Conservation (phyloP, 1,284 basidiomycete genomes). For the Kalmanozyma brasiliensis region DNA sequence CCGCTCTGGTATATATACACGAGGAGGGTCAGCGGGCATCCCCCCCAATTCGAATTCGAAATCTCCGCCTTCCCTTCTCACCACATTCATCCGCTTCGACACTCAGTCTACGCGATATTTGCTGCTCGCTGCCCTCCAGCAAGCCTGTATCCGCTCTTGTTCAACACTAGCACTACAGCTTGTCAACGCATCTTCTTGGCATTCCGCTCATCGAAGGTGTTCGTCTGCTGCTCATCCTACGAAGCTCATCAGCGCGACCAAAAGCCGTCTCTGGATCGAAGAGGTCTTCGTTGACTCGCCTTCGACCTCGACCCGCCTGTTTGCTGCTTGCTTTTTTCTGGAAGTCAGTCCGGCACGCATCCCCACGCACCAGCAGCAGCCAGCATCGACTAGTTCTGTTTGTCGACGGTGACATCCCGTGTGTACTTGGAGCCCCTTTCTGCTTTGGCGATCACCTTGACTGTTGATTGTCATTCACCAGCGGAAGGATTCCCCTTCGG, state of each 20-base stretch:
- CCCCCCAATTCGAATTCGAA: conserved; percentile 32
- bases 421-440: conserved; percentile 27
- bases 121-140: conserved; percentile 20
- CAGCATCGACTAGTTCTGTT: conserved; percentile 44
- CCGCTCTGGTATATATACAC: conserved; percentile 31
- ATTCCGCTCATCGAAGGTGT: conserved; percentile 5
- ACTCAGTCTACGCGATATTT: conserved; percentile 44
- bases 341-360: conserved; percentile 13
- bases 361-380: conserved; percentile 14
- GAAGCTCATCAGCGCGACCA: conserved; percentile 22
- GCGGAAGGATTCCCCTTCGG: conserved; percentile 12
- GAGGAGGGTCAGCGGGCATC: conserved; percentile 13
- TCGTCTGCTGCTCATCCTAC: conserved; percentile 11
- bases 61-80: conserved; percentile 43
- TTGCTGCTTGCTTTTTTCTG: conserved; percentile 1
- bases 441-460: conserved; percentile 38
- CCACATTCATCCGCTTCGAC: conserved; percentile 51
- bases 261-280: conserved; percentile 29
- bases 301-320: conserved; percentile 25
- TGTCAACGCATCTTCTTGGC: conserved; percentile 15
- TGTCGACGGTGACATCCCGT: conserved; percentile 40
- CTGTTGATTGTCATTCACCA: conserved; percentile 29
- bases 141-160: conserved; percentile 18
- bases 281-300: conserved; percentile 43
- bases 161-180: conserved; percentile 18